A percentile compares a stretch with the other conserved stretches of the same genome.
phyloP scores from a whole-genome alignment of 306 rosid genomes.

The Phaseolus lunatus region DNA sequence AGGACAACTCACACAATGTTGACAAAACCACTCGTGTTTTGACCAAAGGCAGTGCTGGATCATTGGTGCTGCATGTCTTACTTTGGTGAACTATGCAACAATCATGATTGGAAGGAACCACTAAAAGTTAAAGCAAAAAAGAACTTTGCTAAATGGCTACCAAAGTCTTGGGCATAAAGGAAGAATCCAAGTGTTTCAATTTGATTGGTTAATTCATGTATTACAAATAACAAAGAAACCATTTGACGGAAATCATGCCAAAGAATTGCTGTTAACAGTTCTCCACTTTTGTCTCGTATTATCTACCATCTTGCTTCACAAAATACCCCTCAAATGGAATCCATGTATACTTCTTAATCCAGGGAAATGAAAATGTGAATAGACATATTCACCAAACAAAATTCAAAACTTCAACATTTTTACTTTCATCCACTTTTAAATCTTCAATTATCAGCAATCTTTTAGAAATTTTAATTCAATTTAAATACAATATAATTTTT shows the following conservation, averaged over 20 bases:
- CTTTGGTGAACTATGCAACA: constrained; percentile 4
- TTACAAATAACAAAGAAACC: not conserved
- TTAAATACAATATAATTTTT: too few relatives aligned
- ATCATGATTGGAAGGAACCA: constrained; percentile 30
- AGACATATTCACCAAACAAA: too few relatives aligned
- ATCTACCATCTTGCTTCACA: not conserved
- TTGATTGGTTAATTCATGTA: not conserved
- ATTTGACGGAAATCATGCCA: not conserved
- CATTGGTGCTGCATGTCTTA: too few relatives aligned
- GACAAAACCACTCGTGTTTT: constrained; percentile 35
- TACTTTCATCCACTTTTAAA: too few relatives aligned
- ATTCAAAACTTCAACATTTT: too few relatives aligned
- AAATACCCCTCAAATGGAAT: constrained; percentile 1
- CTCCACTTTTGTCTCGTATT: not conserved
- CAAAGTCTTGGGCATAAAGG: not conserved
- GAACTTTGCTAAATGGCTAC: not conserved
- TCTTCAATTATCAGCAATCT: too few relatives aligned
- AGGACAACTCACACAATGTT: not conserved
- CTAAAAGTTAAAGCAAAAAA: constrained; percentile 1
- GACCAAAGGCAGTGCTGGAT: too few relatives aligned
- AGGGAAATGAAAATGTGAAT: too few relatives aligned
- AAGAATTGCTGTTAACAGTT: not conserved
- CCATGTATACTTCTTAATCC: not conserved
- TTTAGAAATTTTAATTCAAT: too few relatives aligned
- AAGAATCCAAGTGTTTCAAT: not conserved